Percentiles rank a stretch among this genome's conserved stretches.
Evolutionary conservation across 352 stramenopile genomes (phyloP).

Genomic region (Phytophthora quininea): DNA sequence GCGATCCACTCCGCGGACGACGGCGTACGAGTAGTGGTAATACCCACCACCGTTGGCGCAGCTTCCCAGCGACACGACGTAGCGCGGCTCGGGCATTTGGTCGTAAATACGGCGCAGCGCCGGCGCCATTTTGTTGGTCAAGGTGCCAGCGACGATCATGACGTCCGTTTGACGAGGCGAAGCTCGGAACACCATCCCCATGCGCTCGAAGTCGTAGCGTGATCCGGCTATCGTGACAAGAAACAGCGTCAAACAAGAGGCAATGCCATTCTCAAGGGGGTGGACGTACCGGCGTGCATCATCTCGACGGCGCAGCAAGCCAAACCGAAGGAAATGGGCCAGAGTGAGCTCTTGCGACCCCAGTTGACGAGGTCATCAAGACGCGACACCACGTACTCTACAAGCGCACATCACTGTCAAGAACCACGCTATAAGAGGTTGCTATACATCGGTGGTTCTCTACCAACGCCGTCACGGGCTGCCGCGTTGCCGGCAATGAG

Average conservation of each 20-base stretch:
- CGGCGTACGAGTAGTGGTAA: slow-evolving; percentile 95
- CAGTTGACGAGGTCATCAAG: slow-evolving; percentile 99
- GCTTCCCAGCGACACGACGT: slow-evolving; percentile 97
- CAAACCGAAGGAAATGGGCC: slow-evolving; percentile 99
- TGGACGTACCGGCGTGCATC: slow-evolving; percentile 89
- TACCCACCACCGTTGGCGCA: slow-evolving; percentile 96
- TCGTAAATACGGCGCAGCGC: slow-evolving; percentile 96
- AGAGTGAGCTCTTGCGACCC: slow-evolving; percentile 95
- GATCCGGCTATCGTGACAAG: slow-evolving; percentile 46
- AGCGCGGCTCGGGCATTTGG: slow-evolving; percentile 98
- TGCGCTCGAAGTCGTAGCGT: slow-evolving; percentile 97
- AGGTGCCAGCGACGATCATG: slow-evolving; percentile 98
- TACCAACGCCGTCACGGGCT: slow-evolving; percentile 75
- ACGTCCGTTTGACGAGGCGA: slow-evolving; percentile 95
- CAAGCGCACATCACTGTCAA: neutral
- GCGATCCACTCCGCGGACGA: slow-evolving; percentile 96
- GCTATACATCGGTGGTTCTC: slow-evolving; percentile 7
- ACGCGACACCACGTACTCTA: slow-evolving; percentile 96
- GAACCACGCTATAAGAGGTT: neutral
- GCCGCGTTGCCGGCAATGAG: slow-evolving; percentile 61
- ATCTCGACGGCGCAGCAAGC: slow-evolving; percentile 99
- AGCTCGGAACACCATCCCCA: slow-evolving; percentile 98
- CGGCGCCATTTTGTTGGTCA: slow-evolving; percentile 99
- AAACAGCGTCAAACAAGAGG: neutral
- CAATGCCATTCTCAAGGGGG: neutral